Percentiles rank a stretch among this genome's conserved stretches.
Conservation (phyloP, 495 filamentous ascomycete genomes). For the Hyaloscypha hepaticicola region DNA sequence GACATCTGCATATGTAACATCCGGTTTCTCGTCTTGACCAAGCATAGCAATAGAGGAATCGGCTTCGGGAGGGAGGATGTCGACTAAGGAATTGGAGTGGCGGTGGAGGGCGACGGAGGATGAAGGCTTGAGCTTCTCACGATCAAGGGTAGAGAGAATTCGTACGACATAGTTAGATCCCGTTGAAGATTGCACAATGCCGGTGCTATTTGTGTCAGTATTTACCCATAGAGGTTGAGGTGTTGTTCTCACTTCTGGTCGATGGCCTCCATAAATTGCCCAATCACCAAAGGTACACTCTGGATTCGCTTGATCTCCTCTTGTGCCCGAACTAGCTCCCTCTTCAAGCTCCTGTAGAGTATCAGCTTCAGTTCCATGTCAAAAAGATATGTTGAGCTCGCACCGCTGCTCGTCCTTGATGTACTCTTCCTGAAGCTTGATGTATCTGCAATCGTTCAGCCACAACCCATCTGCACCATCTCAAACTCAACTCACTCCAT, state of each 20-base stretch:
- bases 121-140: conserved; percentile 93
- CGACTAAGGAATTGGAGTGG: conserved; percentile 97
- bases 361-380: conserved; percentile 27
- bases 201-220: conserved; percentile 64
- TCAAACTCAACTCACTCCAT: conserved; percentile 64
- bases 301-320: conserved; percentile 99
- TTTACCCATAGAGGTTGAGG: conserved; percentile 15
- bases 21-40: conserved; percentile 92
- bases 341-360: conserved; percentile 77
- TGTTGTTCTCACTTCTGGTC: conserved; percentile 81
- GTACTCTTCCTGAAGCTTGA: conserved; percentile 98
- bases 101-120: conserved; percentile 96
- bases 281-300: conserved; percentile 95
- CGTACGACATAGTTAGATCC: conserved; percentile 99
- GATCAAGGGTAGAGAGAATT: conserved; percentile 96
- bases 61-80: conserved; percentile 95
- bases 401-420: conserved; percentile 99
- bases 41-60: conserved; percentile 99
- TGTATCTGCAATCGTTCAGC: conserved; percentile 60
- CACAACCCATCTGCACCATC: conserved; percentile 5
- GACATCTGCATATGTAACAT: conserved; percentile 97
- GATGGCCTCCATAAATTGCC: conserved; percentile 99
- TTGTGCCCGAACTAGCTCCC: conserved; percentile 94
- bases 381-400: conserved; percentile 11
- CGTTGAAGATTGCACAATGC: conserved; percentile 96